Conservation (phyloP, 1,284 basidiomycete genomes). For the Xerocomus nothofagi region DNA sequence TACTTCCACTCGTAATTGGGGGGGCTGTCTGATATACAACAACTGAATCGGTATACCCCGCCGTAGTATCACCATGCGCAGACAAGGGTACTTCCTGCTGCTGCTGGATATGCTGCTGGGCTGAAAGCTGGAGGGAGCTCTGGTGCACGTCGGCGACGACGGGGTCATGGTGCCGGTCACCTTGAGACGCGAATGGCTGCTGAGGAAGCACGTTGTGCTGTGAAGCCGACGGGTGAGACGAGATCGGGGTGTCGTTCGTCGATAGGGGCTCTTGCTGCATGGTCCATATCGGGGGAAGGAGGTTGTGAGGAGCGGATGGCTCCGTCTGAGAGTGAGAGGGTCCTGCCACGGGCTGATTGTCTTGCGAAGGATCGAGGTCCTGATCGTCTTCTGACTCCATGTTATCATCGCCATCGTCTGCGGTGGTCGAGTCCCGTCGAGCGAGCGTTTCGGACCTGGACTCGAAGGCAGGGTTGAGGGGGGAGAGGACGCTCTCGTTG, state of each 20-base stretch:
- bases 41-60: conserved; percentile 29
- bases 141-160: conserved; percentile 30
- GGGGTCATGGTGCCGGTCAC: conserved; percentile 32
- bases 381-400: conserved; percentile 39
- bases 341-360: conserved; percentile 28
- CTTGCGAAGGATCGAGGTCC: conserved; percentile 32
- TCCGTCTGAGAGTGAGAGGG: conserved; percentile 32
- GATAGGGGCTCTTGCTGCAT: conserved; percentile 33
- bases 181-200: conserved; percentile 24
- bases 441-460: conserved; percentile 29
- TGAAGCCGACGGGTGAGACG: conserved; percentile 31
- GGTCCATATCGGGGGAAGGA: conserved; percentile 38
- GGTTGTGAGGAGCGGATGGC: conserved; percentile 29
- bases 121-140: conserved; percentile 31
- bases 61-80: conserved; percentile 23
- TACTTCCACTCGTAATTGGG: conserved; percentile 34
- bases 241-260: conserved; percentile 32
- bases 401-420: conserved; percentile 36
- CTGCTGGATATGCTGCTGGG: conserved; percentile 32
- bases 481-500: conserved; percentile 36
- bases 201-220: conserved; percentile 34
- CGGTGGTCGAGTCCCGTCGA: conserved; percentile 29
- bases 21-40: conserved; percentile 36
- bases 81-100: conserved; percentile 35
- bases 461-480: conserved; percentile 40